Conservation (phyloP, 768 basidiomycete species). For the Phylloporus arenicola region DNA sequence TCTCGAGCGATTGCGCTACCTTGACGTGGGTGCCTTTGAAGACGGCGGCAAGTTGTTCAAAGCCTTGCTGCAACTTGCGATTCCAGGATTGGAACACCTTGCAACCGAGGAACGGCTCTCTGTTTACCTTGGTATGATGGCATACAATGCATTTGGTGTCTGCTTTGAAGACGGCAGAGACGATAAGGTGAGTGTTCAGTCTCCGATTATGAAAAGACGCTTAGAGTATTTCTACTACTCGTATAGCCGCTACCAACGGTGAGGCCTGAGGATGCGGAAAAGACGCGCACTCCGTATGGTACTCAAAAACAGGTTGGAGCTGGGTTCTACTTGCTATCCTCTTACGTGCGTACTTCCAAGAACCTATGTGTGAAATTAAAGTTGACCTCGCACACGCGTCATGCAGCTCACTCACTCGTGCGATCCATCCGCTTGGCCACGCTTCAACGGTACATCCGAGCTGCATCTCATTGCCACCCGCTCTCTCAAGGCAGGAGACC, state of each 20-base stretch:
- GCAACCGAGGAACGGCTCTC: constrained; percentile 59
- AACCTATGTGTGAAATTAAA: background rate
- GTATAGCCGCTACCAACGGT: constrained; percentile 45
- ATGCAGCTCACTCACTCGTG: constrained; percentile 67
- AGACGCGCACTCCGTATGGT: constrained; percentile 71
- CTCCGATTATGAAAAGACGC: background rate
- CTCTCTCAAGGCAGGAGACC: constrained; percentile 69
- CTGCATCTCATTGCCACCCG: constrained; percentile 63
- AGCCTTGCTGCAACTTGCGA: constrained; percentile 50
- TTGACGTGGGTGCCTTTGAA: constrained; percentile 47
- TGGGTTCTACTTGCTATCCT: constrained; percentile 70
- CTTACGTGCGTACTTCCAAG: constrained; percentile 46
- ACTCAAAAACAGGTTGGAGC: constrained; percentile 71
- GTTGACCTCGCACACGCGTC: background rate
- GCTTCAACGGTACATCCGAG: constrained; percentile 66
- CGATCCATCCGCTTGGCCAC: constrained; percentile 57
- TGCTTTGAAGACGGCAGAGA: constrained; percentile 60
- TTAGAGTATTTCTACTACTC: background rate
- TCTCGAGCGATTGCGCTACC: constrained; percentile 65
- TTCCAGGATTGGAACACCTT: constrained; percentile 71
- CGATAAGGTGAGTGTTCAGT: constrained; percentile 50
- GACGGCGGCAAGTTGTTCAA: constrained; percentile 49
- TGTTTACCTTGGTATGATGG: constrained; percentile 61
- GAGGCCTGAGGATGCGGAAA: constrained; percentile 67
- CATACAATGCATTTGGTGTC: constrained; percentile 75